Evolutionary conservation across 495 filamentous ascomycete genomes (phyloP).

Genomic region (Xylaria bambusicola): DNA sequence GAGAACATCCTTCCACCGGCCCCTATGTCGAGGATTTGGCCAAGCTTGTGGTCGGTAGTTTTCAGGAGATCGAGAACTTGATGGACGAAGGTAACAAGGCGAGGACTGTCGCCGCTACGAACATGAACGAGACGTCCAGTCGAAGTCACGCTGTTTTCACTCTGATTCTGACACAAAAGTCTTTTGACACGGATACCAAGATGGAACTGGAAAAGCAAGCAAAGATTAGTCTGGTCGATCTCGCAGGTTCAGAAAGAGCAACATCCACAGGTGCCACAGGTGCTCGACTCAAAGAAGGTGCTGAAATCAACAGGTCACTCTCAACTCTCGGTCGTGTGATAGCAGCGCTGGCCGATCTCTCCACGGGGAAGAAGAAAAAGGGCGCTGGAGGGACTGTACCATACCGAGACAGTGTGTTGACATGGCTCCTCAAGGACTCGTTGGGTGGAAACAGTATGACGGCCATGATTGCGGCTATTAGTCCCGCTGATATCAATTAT

Average conservation of each 20-base stretch:
- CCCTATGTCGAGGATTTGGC: slow-evolving; percentile 98
- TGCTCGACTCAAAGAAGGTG: slow-evolving; percentile 94
- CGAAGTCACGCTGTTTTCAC: slow-evolving; percentile 98
- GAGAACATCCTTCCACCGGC: slow-evolving; percentile 95
- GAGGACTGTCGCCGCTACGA: slow-evolving; percentile 95
- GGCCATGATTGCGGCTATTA: slow-evolving; percentile 99
- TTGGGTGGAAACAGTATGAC: slow-evolving; percentile 99
- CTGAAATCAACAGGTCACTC: slow-evolving; percentile 96
- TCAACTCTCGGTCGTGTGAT: slow-evolving; percentile 98
- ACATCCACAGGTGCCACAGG: slow-evolving; percentile 95
- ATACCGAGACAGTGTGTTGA: slow-evolving; percentile 95
- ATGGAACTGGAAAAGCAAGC: slow-evolving; percentile 98
- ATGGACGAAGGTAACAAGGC: slow-evolving; percentile 99
- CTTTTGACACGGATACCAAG: slow-evolving; percentile 87
- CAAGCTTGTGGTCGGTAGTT: slow-evolving; percentile 95
- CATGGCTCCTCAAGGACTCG: slow-evolving; percentile 97
- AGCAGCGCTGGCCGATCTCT: slow-evolving; percentile 89
- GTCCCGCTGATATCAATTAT: slow-evolving; percentile 98
- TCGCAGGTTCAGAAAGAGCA: slow-evolving; percentile 96
- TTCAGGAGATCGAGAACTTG: slow-evolving; percentile 91
- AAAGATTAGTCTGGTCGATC: slow-evolving; percentile 95
- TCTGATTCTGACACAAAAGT: slow-evolving; percentile 90
- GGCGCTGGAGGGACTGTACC: slow-evolving; percentile 73
- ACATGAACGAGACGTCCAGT: slow-evolving; percentile 99
- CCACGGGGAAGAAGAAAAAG: slow-evolving; percentile 84